Base-by-base conservation (phyloP, 2,329 filamentous ascomycete species). In the Diplocarpon rosae region DNA sequence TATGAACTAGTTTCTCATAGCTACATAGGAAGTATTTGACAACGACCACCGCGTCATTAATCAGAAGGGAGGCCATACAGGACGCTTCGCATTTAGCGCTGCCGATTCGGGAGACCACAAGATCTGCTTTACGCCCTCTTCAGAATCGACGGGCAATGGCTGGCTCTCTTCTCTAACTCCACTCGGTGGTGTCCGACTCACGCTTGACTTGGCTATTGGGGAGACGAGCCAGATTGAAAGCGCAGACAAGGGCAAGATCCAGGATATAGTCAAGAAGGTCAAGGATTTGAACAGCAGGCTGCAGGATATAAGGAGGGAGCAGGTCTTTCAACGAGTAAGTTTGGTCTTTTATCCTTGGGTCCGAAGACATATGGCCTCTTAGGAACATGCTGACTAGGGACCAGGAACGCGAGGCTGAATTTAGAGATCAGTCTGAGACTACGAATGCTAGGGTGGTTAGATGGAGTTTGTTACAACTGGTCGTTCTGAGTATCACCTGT, bases 41-140 rank as follows among this genome's bases (percentile, higher is more conserved):
- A 90, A 93, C 66, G 83, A 96, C 71, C 92, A 98, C 76, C 88
- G 89, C 52, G 85, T 98, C 50, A 85, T 96, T 52, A 85, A 82
- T 53, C 87, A 95, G 67, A 82, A 83, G 49, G 89, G 90, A 58
- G 67, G 74, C 34, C 68, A 77, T 49, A 70, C 75, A 35, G 89
- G 92, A 56, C 84, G 85, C 61, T 96, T 96, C 73, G 95, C 90
- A 60, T 96, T 98, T 75, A 88, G 82, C 54, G 86, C 92, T 42
- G 85, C 87, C 62, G 92, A 95, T 65, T 76, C 85, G n/a, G 92
- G 92, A 64, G 85, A 95, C 66, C 92, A 98, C 76, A 81, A 81
- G 64, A 80, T 98, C 66, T 98, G 92, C 75, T 94, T 96, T 69
- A 86, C 82, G 3, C 86, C 90, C 13, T 80, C 78, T 39, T 88